Conservation (phyloP, 1,284 basidiomycete genomes). For the Moesziomyces sp. region DNA sequence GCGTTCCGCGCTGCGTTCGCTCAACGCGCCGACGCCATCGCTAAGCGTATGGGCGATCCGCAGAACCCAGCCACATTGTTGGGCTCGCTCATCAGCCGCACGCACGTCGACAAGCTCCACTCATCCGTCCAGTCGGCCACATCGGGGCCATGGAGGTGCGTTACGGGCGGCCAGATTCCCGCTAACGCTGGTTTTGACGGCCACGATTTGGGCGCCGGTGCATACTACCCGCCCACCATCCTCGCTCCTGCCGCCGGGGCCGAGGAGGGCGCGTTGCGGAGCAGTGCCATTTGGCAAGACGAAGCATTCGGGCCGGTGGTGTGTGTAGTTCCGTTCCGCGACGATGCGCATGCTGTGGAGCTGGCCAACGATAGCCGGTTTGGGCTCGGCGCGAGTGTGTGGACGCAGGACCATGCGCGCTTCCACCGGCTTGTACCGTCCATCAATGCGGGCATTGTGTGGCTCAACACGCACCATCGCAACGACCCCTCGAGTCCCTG, state of each 20-base stretch:
- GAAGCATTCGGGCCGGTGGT: slow-evolving; percentile 84
- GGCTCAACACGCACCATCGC: slow-evolving; percentile 86
- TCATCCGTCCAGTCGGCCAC: slow-evolving; percentile 71
- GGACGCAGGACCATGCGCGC: slow-evolving; percentile 73
- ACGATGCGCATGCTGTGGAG: slow-evolving; percentile 75
- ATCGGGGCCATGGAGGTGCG: slow-evolving; percentile 71
- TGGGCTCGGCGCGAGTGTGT: slow-evolving; percentile 81
- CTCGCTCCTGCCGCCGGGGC: slow-evolving; percentile 68
- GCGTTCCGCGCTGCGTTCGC: slow-evolving; percentile 75
- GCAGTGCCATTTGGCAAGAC: slow-evolving; percentile 78
- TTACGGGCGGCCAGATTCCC: slow-evolving; percentile 76
- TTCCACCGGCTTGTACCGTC: slow-evolving; percentile 13
- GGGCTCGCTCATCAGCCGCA: slow-evolving; percentile 78
- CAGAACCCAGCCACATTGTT: slow-evolving; percentile 77
- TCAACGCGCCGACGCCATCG: slow-evolving; percentile 75
- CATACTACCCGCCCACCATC: slow-evolving; percentile 81
- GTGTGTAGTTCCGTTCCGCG: slow-evolving; percentile 67
- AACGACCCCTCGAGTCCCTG: slow-evolving; percentile 88
- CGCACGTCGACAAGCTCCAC: slow-evolving; percentile 76
- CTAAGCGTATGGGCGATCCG: slow-evolving; percentile 78
- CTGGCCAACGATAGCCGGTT: slow-evolving; percentile 81
- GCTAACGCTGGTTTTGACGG: slow-evolving; percentile 74
- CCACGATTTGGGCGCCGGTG: slow-evolving; percentile 76
- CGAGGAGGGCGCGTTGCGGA: slow-evolving; percentile 52
- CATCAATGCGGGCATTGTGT: slow-evolving; percentile 74